These are phyloP conservation scores for Penicillium sp. DNA, from an alignment of 2,329 filamentous ascomycete species.

Conservation along the genomic window DNA sequence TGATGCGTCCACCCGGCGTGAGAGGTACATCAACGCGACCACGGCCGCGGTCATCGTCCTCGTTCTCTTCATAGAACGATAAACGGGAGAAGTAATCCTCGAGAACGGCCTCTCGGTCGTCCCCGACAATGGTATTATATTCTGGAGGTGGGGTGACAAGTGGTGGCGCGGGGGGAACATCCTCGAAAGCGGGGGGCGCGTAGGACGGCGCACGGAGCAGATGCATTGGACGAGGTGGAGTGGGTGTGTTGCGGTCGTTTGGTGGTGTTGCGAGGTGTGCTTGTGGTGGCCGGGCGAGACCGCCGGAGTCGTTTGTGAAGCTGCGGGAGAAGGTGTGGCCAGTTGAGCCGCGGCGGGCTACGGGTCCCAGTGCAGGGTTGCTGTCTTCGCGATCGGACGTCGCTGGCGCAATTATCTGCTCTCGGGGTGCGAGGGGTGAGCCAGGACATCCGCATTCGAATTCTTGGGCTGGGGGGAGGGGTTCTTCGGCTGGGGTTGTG, in stretches of 20 bases:
- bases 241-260: constrained; percentile 44
- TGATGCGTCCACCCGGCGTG: constrained; percentile 62
- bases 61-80: constrained; percentile 64
- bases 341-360: constrained; percentile 21
- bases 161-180: constrained; percentile 72
- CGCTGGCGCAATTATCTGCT: constrained; percentile 19
- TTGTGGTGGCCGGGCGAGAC: constrained; percentile 48
- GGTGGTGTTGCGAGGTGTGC: constrained; percentile 52
- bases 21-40: constrained; percentile 58
- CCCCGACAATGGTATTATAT: constrained; percentile 76
- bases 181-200: constrained; percentile 83
- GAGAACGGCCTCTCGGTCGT: constrained; percentile 64
- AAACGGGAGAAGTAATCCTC: constrained; percentile 86
- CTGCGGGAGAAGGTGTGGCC: constrained; percentile 32
- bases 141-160: constrained; percentile 78
- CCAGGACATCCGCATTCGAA: constrained; percentile 68
- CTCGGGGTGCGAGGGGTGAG: constrained; percentile 50
- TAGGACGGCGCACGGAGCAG: constrained; percentile 80
- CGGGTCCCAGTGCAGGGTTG: constrained; percentile 19
- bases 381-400: constrained; percentile 33
- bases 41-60: constrained; percentile 51
- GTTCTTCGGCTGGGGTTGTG: constrained; percentile 55
- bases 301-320: constrained; percentile 42
- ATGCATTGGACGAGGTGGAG: constrained; percentile 71
- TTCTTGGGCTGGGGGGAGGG: constrained; percentile 54